A percentile compares a stretch with the other conserved stretches of the same genome.
These are phyloP conservation scores for Prunus mira DNA, from an alignment of 306 rosid genomes.

Conservation along the genomic window DNA sequence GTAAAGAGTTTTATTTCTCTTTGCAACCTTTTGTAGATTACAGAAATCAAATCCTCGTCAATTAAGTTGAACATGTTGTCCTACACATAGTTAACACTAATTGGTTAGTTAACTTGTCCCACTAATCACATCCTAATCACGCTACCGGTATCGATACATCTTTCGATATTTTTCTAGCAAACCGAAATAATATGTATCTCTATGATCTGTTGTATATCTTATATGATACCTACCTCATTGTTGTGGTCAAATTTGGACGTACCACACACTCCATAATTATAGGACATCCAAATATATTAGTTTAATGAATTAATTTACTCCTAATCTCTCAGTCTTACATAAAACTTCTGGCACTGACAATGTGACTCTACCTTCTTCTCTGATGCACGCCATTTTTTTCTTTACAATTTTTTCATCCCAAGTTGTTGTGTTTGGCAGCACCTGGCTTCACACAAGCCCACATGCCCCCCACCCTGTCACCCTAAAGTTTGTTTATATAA, in stretches of 20 bases:
- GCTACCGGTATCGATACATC: too few species aligned
- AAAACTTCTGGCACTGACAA: neutral
- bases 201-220: too few species aligned
- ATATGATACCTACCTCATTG: neutral
- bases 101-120: too few species aligned
- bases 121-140: too few species aligned
- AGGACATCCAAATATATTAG: neutral
- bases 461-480: neutral
- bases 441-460: neutral
- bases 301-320: neutral
- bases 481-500: too few species aligned
- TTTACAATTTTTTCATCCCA: neutral
- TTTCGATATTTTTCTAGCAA: too few species aligned
- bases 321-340: neutral
- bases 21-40: too few species aligned
- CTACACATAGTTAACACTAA: too few species aligned
- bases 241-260: constrained; percentile 9
- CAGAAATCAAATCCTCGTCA: too few species aligned
- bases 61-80: too few species aligned
- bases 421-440: neutral
- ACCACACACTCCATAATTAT: neutral
- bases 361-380: neutral
- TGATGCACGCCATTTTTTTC: neutral
- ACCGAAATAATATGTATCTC: too few species aligned
- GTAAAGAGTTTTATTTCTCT: too few species aligned